Evolutionary conservation across 495 filamentous ascomycete species (phyloP).

Genomic region (Aspergillus coremiiformis): DNA sequence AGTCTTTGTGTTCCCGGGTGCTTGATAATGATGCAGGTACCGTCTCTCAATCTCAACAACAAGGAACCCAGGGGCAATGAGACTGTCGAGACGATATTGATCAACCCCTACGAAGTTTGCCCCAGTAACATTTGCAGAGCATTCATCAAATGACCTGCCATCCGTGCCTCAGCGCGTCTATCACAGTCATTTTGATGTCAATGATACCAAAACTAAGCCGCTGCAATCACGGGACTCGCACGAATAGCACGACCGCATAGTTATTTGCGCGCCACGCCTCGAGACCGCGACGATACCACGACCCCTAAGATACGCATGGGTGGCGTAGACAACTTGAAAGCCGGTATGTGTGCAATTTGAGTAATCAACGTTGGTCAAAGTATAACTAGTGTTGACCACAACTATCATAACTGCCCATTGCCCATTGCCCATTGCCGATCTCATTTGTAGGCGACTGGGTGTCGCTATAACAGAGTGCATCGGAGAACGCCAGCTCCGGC

Average conservation of each 20-base stretch:
- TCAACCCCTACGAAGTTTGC: constrained; percentile 48
- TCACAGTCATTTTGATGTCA: constrained; percentile 36
- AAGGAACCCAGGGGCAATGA: constrained; percentile 30
- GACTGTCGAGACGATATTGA: constrained; percentile 17
- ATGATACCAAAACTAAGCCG: constrained; percentile 40
- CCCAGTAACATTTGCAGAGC: constrained; percentile 44
- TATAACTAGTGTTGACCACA: too few species aligned
- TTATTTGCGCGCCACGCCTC: constrained; percentile 42
- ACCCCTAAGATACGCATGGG: constrained; percentile 39
- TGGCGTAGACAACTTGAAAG: too few species aligned
- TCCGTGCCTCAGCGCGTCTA: constrained; percentile 34
- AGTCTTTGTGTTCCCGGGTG: constrained; percentile 19
- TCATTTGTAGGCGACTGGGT: too few species aligned
- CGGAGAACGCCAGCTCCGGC: not conserved
- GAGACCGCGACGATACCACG: constrained; percentile 39
- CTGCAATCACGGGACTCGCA: constrained; percentile 42
- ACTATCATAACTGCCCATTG: too few species aligned
- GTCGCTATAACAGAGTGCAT: not conserved
- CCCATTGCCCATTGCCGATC: too few species aligned
- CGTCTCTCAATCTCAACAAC: constrained; percentile 35
- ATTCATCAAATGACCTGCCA: constrained; percentile 49
- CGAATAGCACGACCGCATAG: constrained; percentile 48
- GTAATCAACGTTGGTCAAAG: too few species aligned
- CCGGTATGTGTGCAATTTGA: too few species aligned
- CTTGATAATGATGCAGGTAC: constrained; percentile 25